Percentiles rank a stretch among this genome's conserved stretches.
Evolutionary conservation across 2,329 filamentous ascomycete genomes (phyloP).

Genomic region (Exophiala phaeomuriformis): DNA sequence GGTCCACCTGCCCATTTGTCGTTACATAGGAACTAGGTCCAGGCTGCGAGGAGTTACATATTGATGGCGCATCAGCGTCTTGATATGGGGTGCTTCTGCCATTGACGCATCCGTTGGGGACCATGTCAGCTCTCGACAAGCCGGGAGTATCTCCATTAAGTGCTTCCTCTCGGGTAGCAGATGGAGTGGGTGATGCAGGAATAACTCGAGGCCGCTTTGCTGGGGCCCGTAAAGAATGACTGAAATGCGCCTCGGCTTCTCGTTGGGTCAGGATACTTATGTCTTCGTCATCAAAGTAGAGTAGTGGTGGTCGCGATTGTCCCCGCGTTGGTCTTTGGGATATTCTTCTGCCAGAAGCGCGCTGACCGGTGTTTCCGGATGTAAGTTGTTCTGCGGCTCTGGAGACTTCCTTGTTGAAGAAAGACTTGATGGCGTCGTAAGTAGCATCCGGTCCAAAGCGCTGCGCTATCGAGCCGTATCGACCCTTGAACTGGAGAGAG

Average conservation of each 20-base stretch:
- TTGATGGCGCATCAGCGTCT: background rate
- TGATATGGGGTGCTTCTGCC: background rate
- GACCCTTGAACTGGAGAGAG: conserved; percentile 14
- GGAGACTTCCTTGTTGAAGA: conserved; percentile 18
- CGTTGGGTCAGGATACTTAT: conserved; percentile 13
- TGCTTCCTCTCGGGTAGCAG: background rate
- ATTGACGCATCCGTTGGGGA: background rate
- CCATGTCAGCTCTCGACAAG: too few relatives aligned
- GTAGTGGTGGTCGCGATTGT: conserved; percentile 5
- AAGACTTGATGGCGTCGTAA: conserved; percentile 14
- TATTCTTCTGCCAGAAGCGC: background rate
- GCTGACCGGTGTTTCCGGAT: conserved; percentile 2
- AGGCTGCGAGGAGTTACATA: background rate
- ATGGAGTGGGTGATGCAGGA: background rate
- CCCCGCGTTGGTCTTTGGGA: background rate
- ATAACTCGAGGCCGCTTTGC: conserved; percentile 13
- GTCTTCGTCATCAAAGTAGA: conserved; percentile 20
- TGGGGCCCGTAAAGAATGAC: conserved; percentile 6
- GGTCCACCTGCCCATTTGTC: background rate
- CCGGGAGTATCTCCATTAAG: background rate
- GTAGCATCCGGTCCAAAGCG: conserved; percentile 16
- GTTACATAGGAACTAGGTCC: background rate
- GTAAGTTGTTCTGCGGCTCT: conserved; percentile 10
- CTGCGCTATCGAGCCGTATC: conserved; percentile 16
- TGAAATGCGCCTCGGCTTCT: conserved; percentile 12